Evolutionary conservation across 805 yeast genomes (phyloP).

Genomic region (Maudiozyma barnettii): DNA sequence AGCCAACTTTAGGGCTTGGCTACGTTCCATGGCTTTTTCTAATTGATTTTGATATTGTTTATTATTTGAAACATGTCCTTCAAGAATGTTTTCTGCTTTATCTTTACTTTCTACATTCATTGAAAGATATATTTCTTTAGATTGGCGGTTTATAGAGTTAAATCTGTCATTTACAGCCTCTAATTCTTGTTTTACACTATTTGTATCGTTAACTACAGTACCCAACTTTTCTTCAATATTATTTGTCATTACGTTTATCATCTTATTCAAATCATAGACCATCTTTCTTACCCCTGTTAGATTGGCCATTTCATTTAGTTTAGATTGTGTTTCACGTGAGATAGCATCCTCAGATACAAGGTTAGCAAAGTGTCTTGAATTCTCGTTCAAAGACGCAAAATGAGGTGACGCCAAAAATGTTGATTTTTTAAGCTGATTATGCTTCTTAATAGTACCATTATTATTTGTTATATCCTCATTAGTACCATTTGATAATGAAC

Average conservation of each 20-base stretch:
- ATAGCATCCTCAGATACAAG: background rate
- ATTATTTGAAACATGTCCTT: background rate
- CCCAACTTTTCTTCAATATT: slow-evolving; percentile 1
- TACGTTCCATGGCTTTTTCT: slow-evolving; percentile 40
- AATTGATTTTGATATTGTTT: background rate
- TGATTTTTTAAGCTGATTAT: background rate
- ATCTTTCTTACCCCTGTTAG: background rate
- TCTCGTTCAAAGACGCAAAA: slow-evolving; percentile 1
- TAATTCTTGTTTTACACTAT: background rate
- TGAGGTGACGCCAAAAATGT: slow-evolving; percentile 1
- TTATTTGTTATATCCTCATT: background rate
- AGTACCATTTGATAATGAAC: background rate
- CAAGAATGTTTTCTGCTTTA: background rate
- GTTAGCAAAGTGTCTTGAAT: slow-evolving; percentile 3
- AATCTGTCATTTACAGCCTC: background rate
- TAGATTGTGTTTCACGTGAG: background rate
- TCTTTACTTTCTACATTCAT: background rate
- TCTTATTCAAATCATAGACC: slow-evolving; percentile 1
- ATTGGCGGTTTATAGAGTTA: background rate
- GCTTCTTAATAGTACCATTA: background rate
- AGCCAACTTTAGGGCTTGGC: slow-evolving; percentile 55
- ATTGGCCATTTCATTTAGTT: background rate
- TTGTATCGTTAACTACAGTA: background rate
- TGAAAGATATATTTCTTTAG: background rate
- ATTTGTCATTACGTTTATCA: background rate